Evolutionary conservation across 2,329 filamentous ascomycete genomes (phyloP), one percentile per base, ranked within the genome.

Genomic region (Colletotrichum sp.): DNA sequence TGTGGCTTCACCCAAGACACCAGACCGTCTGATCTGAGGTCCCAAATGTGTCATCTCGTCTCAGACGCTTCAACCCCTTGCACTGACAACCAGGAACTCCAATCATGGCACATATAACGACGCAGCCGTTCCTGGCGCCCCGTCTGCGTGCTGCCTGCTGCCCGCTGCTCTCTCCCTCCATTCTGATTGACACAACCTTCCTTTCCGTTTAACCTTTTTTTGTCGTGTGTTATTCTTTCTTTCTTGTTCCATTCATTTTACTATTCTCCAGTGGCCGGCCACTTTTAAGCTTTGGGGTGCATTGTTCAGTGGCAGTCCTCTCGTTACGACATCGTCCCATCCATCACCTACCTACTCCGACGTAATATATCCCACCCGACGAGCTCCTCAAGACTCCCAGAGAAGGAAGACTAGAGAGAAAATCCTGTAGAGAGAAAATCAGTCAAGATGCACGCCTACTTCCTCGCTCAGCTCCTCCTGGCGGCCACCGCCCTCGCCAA

Each of bases 11-110:
- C 69, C 57, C 66, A 74, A 76, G 74, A 74, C 74, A 69, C 43
- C 65, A 64, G 69, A 70, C 77, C 75, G 71, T 78, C 77, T 72
- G 77, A 78, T 78, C 77, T 70, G 68, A 76, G 67, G 52, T 63
- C 65, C 68, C 65, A 63, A 71, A 77, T 78, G 76, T 77, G 74
- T 77, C 74, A 77, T 71, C 76, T 74, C 67, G 76, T 77, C 76
- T 77, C 69, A 71, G 74, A 67, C 74, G 61, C 65, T 69, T 63
- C 72, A 65, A 43, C 68, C 73, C 70, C 66, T 57, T 67, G 48
- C 57, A 71, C 64, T 36, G 61, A 66, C 69, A 48, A 67, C 55
- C 61, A 63, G 43, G 43, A 48, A 39, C 32, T 34, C 39, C 64
- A 55, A 18, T 18, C 36, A 63, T 68, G 26, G 57, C 64, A 59